phyloP scores from a whole-genome alignment of 306 rosid genomes.

The Prunus persica region Prunus_persica_NCBIv2 NC_034013.1:16471501-16472000 shows the following conservation, averaged over 20 bases:
- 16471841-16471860: background rate
- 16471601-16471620: constrained; percentile 15
- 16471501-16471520: background rate
- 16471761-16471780: constrained; percentile 17
- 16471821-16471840: background rate
- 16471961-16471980: background rate
- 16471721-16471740: constrained; percentile 41
- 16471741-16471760: constrained; percentile 26
- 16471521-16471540: background rate
- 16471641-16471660: constrained; percentile 18
- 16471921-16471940: background rate
- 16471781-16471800: constrained; percentile 32
- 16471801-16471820: constrained; percentile 26
- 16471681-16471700: constrained; percentile 22
- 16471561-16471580: constrained; percentile 20
- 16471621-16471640: constrained; percentile 16
- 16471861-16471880: background rate
- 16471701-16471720: constrained; percentile 26
- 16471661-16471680: constrained; percentile 20
- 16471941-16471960: background rate
- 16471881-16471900: background rate
- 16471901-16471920: background rate
- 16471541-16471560: constrained; percentile 16
- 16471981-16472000: no score
- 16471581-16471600: constrained; percentile 39